These are phyloP conservation scores for Ustilago shanxiensis DNA, from an alignment of 1,284 basidiomycete genomes.

Conservation along the genomic window DNA sequence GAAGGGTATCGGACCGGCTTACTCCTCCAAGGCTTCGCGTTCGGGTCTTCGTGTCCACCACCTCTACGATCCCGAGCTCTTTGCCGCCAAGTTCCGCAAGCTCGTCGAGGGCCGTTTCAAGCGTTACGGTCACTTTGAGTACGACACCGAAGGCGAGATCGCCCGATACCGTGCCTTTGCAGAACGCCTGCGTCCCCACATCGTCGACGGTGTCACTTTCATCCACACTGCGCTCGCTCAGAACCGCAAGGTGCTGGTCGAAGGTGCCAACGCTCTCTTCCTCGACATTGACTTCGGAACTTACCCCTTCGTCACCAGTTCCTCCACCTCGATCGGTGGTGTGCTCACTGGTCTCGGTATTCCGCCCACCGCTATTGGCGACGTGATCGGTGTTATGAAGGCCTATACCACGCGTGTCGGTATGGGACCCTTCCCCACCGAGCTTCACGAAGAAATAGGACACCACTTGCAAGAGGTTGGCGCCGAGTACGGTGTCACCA, in stretches of 20 bases:
- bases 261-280: slow-evolving; percentile 98
- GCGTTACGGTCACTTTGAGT: slow-evolving; percentile 97
- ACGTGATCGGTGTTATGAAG: slow-evolving; percentile 91
- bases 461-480: slow-evolving; percentile 93
- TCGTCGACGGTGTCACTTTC: slow-evolving; percentile 87
- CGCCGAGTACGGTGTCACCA: slow-evolving; percentile 90
- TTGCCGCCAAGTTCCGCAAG: slow-evolving; percentile 92
- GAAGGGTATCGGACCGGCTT: slow-evolving; percentile 97
- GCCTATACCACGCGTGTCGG: slow-evolving; percentile 98
- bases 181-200: slow-evolving; percentile 85
- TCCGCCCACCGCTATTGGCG: slow-evolving; percentile 86
- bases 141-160: slow-evolving; percentile 98
- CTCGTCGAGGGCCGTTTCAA: slow-evolving; percentile 97
- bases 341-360: slow-evolving; percentile 96
- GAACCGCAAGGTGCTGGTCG: slow-evolving; percentile 87
- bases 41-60: slow-evolving; percentile 96
- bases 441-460: slow-evolving; percentile 88
- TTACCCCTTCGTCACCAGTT: slow-evolving; percentile 96
- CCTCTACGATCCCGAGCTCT: slow-evolving; percentile 87
- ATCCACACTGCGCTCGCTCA: slow-evolving; percentile 81
- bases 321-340: slow-evolving; percentile 90
- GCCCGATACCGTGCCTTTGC: slow-evolving; percentile 88
- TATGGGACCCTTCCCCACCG: slow-evolving; percentile 96
- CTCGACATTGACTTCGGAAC: slow-evolving; percentile 98
- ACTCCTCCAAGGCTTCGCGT: slow-evolving; percentile 95